Evolutionary conservation across 495 filamentous ascomycete genomes (phyloP).

Genomic region (Podospora tetraspora): DNA sequence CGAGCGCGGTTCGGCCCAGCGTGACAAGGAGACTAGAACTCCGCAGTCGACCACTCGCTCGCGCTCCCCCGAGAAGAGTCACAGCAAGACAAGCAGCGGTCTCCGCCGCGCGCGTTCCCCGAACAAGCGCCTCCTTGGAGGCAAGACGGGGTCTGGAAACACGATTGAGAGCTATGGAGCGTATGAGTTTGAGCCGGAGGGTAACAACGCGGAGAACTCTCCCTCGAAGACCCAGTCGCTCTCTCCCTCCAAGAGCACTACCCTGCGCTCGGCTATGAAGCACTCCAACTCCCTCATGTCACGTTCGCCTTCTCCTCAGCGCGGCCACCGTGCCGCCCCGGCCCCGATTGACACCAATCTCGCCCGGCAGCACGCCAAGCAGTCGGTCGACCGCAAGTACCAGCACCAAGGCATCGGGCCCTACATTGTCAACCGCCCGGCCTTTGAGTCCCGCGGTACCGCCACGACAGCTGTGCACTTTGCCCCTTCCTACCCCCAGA

Average conservation of each 20-base stretch:
- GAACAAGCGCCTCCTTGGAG: neutral
- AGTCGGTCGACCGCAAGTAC: neutral
- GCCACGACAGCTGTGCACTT: neutral
- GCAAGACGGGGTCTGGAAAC: neutral
- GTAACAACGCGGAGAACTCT: neutral
- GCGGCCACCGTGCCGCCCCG: neutral
- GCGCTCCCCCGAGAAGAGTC: neutral
- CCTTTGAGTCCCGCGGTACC: neutral
- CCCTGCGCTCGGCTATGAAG: neutral
- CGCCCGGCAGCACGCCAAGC: conserved; percentile 12
- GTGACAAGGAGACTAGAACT: neutral
- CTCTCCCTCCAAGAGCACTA: neutral
- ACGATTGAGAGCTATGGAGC: neutral
- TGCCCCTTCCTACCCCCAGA: no score
- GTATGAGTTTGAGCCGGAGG: neutral
- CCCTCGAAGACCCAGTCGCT: neutral
- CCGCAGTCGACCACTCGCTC: neutral
- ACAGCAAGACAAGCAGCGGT: neutral
- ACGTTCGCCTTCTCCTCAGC: neutral
- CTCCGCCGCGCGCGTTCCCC: neutral
- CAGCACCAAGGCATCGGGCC: neutral
- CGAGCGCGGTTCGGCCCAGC: neutral
- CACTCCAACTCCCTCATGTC: neutral
- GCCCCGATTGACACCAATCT: conserved; percentile 16
- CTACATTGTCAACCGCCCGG: neutral